A percentile compares a stretch with the other conserved stretches of the same genome.
phyloP scores from a whole-genome alignment of 352 stramenopile species.

The Thraustochytrium sp. region DNA sequence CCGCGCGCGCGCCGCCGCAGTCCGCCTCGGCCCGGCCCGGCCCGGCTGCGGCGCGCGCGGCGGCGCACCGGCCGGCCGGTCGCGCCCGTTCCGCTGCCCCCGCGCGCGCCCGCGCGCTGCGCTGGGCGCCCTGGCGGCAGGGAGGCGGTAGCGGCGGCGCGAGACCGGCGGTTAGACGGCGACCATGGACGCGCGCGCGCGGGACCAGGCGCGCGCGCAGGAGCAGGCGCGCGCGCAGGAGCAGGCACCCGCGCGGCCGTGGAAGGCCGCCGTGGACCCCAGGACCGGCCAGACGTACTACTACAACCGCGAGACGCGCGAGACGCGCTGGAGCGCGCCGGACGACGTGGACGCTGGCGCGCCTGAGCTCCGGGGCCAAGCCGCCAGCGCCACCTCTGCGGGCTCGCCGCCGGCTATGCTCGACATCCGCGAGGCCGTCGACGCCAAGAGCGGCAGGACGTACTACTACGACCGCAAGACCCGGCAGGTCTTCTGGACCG shows the following conservation, averaged over 20 bases:
- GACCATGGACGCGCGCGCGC: neutral
- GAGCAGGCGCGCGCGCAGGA: neutral
- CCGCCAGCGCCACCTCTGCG: neutral
- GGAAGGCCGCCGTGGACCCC: constrained; percentile 2
- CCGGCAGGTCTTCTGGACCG: constrained; percentile 9
- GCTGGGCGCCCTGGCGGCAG: no score
- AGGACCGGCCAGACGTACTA: constrained; percentile 20
- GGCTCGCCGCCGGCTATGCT: neutral
- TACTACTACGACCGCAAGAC: constrained; percentile 42
- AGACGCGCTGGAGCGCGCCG: constrained; percentile 32
- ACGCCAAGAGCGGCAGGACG: constrained; percentile 7
- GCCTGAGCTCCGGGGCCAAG: neutral
- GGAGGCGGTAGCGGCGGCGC: neutral
- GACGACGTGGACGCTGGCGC: neutral
- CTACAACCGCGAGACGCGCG: constrained; percentile 27
- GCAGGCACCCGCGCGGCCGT: neutral
- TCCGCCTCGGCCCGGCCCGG: no score
- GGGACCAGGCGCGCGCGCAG: neutral
- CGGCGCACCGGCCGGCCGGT: no score
- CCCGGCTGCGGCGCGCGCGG: no score
- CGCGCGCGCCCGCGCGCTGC: no score
- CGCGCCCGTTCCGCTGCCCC: no score
- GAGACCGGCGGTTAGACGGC: no score
- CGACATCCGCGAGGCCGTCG: constrained; percentile 33
- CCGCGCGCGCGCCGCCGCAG: no score